Evolutionary conservation across 1,284 basidiomycete species (phyloP), one percentile per base, ranked within the genome.

Genomic region (Naganishia sp.): DNA sequence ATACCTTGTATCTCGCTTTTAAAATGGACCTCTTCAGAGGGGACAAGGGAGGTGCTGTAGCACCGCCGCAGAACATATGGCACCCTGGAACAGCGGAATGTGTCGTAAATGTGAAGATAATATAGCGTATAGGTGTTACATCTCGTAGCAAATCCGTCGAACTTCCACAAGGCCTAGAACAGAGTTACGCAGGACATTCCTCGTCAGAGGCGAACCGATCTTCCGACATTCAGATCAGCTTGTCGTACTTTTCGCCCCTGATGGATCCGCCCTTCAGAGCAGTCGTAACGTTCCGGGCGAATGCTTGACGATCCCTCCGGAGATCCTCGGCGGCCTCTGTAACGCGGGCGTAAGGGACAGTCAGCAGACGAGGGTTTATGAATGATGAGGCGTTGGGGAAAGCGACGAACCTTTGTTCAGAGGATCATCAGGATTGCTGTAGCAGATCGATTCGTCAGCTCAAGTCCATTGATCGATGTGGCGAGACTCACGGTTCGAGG

Each of bases 241-340:
- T 85, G 74, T 90, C 88, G 74, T 92, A 97, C 68, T 85, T 82
- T 70, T 87, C 85, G 17, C 88, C 88, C 71, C 88, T 88, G 77
- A 97, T 84, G 51, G 79, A 79, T 46, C 85, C 85, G 11, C 94
- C 94, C 13, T 85, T 83, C 90, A 97, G 91, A 13, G 92, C 88
- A 41, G 79, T 79, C 80, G 88, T 89, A 74, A 96, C 94, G 74
- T 94, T 93, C 72, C 84, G 79, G 50, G 87, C 75, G 80, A 97
- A 97, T 67, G 84, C 83, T 6, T 91, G 88, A 62, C 92, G 84
- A 78, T 90, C 90, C 81, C 86, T 87, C 72, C 89, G 87, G 77
- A 97, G 85, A 77, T 96, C 94, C 77, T 91, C 87, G 9, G 94
- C 94, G n/a, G 94, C 94, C 79, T 95, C 94, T 97, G 84, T 53